Percentiles rank a stretch among this genome's conserved stretches.
These are phyloP conservation scores for Cornus kousa DNA, from an alignment of 148 eudicot species.

Conservation along the genomic window DNA sequence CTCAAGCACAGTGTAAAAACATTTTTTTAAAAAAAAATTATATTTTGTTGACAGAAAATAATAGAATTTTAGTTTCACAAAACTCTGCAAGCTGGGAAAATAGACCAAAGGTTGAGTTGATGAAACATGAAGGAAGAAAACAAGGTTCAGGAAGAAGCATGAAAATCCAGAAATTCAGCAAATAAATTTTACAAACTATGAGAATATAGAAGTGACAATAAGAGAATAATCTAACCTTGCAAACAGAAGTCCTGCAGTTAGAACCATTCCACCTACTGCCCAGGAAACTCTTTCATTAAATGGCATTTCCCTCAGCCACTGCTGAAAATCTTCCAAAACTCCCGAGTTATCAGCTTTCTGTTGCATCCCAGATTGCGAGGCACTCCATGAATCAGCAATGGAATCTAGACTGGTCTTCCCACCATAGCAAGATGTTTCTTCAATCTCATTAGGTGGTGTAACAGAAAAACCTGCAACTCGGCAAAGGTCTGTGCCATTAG, in stretches of 20 bases:
- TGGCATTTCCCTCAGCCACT: slow-evolving; percentile 67
- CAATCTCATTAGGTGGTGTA: slow-evolving; percentile 35
- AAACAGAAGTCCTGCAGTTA: slow-evolving; percentile 88
- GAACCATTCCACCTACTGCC: slow-evolving; percentile 98
- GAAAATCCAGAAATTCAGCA: neutral
- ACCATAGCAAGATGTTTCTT: slow-evolving; percentile 76
- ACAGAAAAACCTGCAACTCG: slow-evolving; percentile 83
- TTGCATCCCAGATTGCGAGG: slow-evolving; percentile 31
- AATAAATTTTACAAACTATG: neutral
- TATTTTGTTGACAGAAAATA: neutral
- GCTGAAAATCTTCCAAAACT: slow-evolving; percentile 57
- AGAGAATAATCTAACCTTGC: slow-evolving; percentile 47
- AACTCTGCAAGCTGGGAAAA: slow-evolving; percentile 3
- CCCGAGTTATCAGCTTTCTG: slow-evolving; percentile 32
- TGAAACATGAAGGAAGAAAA: neutral
- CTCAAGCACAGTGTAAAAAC: neutral
- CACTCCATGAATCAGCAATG: slow-evolving; percentile 71
- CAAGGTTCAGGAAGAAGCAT: neutral
- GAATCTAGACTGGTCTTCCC: slow-evolving; percentile 85
- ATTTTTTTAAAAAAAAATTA: neutral
- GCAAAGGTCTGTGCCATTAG: slow-evolving; percentile 97
- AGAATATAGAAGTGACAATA: neutral
- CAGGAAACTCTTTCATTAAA: slow-evolving; percentile 73
- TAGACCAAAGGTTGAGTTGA: neutral
- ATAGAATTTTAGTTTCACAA: slow-evolving; percentile 1